A percentile compares a stretch with the other conserved stretches of the same genome.
phyloP scores from a whole-genome alignment of 2,329 filamentous ascomycete species.

The Trichoderma arundinaceum region DNA sequence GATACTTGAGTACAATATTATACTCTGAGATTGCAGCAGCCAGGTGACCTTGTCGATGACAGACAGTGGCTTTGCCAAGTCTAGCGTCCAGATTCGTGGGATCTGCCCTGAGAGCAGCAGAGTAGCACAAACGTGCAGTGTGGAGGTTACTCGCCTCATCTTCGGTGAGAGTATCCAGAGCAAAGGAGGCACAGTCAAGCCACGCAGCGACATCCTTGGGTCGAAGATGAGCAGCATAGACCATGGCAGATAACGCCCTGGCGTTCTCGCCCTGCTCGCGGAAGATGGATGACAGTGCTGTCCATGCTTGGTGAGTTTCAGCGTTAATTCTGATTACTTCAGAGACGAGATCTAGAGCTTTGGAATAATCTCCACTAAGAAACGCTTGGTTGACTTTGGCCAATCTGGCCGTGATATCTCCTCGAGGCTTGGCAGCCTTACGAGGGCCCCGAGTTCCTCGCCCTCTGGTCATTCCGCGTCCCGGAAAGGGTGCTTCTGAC shows the following conservation, averaged over 20 bases:
- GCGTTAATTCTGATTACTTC: slow-evolving; percentile 72
- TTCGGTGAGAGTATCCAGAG: slow-evolving; percentile 55
- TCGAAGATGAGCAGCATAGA: slow-evolving; percentile 66
- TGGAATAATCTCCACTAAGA: slow-evolving; percentile 64
- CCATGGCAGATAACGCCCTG: slow-evolving; percentile 63
- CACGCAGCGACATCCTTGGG: slow-evolving; percentile 65
- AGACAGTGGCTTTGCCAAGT: slow-evolving; percentile 63
- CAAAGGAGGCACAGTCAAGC: slow-evolving; percentile 64
- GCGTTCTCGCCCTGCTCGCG: slow-evolving; percentile 63
- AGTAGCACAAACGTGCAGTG: slow-evolving; percentile 64
- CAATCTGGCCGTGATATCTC: slow-evolving; percentile 72
- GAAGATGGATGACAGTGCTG: slow-evolving; percentile 64
- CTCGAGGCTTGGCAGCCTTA: slow-evolving; percentile 70
- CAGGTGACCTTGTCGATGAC: slow-evolving; percentile 60
- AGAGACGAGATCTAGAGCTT: slow-evolving; percentile 62
- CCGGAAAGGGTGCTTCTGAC: slow-evolving; percentile 33
- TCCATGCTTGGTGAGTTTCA: slow-evolving; percentile 70
- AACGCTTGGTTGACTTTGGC: slow-evolving; percentile 71
- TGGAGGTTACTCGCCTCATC: slow-evolving; percentile 57
- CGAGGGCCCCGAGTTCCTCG: slow-evolving; percentile 54
- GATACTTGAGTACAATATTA: slow-evolving; percentile 57
- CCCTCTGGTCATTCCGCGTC: slow-evolving; percentile 37
- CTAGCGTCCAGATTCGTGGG: slow-evolving; percentile 62
- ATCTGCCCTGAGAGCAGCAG: slow-evolving; percentile 63
- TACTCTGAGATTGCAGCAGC: slow-evolving; percentile 63